A percentile compares a stretch with the other conserved stretches of the same genome.
Conservation (phyloP, 2,329 filamentous ascomycete species). For the Colletotrichum lini region DNA sequence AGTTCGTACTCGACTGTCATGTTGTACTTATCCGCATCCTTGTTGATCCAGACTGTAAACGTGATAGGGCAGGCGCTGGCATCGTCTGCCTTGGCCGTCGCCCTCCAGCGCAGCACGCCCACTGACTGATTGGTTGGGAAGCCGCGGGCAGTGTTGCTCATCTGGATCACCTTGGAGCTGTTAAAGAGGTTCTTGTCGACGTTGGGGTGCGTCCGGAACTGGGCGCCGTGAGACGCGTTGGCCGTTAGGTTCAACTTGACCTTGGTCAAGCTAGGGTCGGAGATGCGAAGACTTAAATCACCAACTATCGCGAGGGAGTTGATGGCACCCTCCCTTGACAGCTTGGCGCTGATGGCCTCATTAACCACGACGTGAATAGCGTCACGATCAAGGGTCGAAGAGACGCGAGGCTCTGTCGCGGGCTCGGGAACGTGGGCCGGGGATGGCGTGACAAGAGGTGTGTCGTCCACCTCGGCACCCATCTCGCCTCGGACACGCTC, state of each 20-base stretch:
- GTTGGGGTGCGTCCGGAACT: constrained; percentile 96
- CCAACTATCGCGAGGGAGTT: constrained; percentile 92
- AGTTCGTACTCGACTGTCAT: constrained; percentile 97
- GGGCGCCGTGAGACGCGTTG: constrained; percentile 84
- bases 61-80: constrained; percentile 88
- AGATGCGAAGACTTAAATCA: constrained; percentile 91
- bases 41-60: constrained; percentile 98
- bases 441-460: constrained; percentile 77
- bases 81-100: constrained; percentile 85
- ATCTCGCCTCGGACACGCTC: constrained; percentile 94
- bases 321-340: constrained; percentile 89
- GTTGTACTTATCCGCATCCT: constrained; percentile 85
- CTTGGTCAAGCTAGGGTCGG: constrained; percentile 90
- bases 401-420: constrained; percentile 68
- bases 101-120: constrained; percentile 93
- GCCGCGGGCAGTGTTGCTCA: constrained; percentile 87
- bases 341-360: constrained; percentile 90
- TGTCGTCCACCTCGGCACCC: constrained; percentile 86
- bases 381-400: constrained; percentile 82
- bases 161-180: constrained; percentile 85
- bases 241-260: constrained; percentile 87
- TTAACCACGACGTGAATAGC: constrained; percentile 90
- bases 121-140: constrained; percentile 97
- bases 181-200: constrained; percentile 93
- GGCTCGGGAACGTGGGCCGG: constrained; percentile 66